Evolutionary conservation across 371 early-diverging fungal genomes (phyloP), one percentile per base, ranked within the genome.

Genomic region (Coemansia sp.): DNA sequence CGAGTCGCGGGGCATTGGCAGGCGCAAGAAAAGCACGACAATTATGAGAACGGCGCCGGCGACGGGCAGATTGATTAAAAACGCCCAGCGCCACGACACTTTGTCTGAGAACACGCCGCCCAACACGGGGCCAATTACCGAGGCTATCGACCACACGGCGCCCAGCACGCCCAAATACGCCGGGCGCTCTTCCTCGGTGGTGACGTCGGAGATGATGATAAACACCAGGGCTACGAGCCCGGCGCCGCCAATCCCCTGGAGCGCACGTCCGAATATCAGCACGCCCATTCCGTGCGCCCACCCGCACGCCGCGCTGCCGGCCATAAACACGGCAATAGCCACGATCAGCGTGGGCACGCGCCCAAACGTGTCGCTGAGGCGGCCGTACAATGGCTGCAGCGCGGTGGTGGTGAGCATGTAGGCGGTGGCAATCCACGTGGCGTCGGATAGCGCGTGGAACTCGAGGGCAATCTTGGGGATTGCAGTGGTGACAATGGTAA

Each of bases 141-240:
- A 75, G 4, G 82, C 74, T 47, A 75, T 64, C 0, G 79, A 81
- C 14, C 78, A 82, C 46, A 81, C 80, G 16, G 75, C 59, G 10
- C 77, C 77, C 37, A 82, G 69, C 29, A 81, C 68, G 1, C 80
- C 83, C 75, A 81, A 80, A 64, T 77, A 81, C 14, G 72, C 63
- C 24, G 68, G 67, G 5, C 78, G 67, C 43, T 64, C 59, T 29
- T 82, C 77, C 37, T 88, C 24, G 12, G 88, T 81, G 6, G 86
- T 80, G 58, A 92, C 80, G 62, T 94, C 95, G 1, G 91, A 80
- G 48, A 93, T 85, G 58, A 93, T 87, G 62, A 93, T 88, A 59
- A 88, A 82, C 12, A 83, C 81, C 60, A 90, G 77, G 1, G 81
- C 72, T 50, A 87, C 75, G 38, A 92, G 66, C 0, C 90, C 93